Base-by-base conservation (phyloP, 2,329 filamentous ascomycete species). In the Lasiodiplodia sp. region DNA sequence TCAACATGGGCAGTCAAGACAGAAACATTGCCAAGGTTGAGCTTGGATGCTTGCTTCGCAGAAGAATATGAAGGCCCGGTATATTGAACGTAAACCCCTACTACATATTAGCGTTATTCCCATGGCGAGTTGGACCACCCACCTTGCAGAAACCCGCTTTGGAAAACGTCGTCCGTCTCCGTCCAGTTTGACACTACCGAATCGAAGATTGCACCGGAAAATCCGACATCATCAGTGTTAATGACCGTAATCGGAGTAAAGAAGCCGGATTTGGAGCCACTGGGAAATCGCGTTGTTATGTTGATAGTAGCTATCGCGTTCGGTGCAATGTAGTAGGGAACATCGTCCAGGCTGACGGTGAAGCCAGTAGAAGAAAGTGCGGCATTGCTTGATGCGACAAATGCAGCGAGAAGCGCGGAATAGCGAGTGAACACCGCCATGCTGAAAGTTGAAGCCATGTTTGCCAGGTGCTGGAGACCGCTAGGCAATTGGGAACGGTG, bases 191-290 rank as follows among this genome's bases (percentile, higher is more conserved):
- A 70, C 21, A 77, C 71, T 0, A 75, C 66, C 5, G 70, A 69
- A 11, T 64, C 67, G 10, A 81, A 69, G 52, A 76, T 70, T 4
- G 67, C 64, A 4, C 60, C 71, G 47, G 70, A 72, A 64, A 73
- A 77, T 11, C 53, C 70, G 4, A 71, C 66, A 4, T 72, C 71
- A n/a, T 74, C 72, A 18, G 73, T 72, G 1, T 72, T 74, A 28
- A 83, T 68, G 3, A 83, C 77, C 3, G 81, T 82, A 62, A 83
- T 71, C 0, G 81, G 81, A 12, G 79, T 74, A 25, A 83, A 75
- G 5, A 64, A 38, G 7, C 73, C 75, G 60, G 72, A 69, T 16
- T 67, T 69, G 38, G 75, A 72, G 1, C 66, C 66, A 5, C 69
- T 65, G 40, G 72, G 71, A n/a, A 78, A 69, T 40, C 71, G 71